Evolutionary conservation across 108 stramenopile species (phyloP).

Genomic region (Fistulifera solaris): DNA sequence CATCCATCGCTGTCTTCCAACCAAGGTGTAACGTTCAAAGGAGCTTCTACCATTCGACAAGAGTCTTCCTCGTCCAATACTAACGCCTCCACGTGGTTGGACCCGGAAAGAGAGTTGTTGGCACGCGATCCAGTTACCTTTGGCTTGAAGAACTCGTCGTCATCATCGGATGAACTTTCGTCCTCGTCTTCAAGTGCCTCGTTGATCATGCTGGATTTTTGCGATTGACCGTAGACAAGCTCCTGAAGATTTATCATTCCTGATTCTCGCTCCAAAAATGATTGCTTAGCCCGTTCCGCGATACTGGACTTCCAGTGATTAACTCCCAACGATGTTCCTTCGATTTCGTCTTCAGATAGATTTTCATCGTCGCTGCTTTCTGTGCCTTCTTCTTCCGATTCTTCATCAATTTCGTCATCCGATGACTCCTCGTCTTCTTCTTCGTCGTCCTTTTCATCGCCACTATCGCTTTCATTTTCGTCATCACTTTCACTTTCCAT

Average conservation of each 20-base stretch:
- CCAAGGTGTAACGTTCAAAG: constrained; percentile 51
- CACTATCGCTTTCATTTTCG: constrained; percentile 21
- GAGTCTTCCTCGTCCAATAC: constrained; percentile 64
- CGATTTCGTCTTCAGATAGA: constrained; percentile 26
- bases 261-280: constrained; percentile 56
- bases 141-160: constrained; percentile 35
- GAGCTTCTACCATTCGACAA: constrained; percentile 22
- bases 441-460: constrained; percentile 24
- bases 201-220: constrained; percentile 11
- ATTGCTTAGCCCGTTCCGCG: constrained; percentile 55
- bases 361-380: constrained; percentile 8
- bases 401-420: no score
- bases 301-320: constrained; percentile 49
- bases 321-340: constrained; percentile 24
- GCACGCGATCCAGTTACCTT: constrained; percentile 5
- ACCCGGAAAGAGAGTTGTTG: background rate
- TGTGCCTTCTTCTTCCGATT: constrained; percentile 28
- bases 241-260: constrained; percentile 63
- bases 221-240: constrained; percentile 51
- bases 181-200: constrained; percentile 2
- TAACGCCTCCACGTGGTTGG: constrained; percentile 2
- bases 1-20: constrained; percentile 69
- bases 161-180: constrained; percentile 4
- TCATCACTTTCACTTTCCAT: constrained; percentile 4
- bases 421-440: constrained; percentile 24